These are phyloP conservation scores for Sclerotinia minor DNA, from an alignment of 2,329 filamentous ascomycete genomes.

Conservation along the genomic window DNA sequence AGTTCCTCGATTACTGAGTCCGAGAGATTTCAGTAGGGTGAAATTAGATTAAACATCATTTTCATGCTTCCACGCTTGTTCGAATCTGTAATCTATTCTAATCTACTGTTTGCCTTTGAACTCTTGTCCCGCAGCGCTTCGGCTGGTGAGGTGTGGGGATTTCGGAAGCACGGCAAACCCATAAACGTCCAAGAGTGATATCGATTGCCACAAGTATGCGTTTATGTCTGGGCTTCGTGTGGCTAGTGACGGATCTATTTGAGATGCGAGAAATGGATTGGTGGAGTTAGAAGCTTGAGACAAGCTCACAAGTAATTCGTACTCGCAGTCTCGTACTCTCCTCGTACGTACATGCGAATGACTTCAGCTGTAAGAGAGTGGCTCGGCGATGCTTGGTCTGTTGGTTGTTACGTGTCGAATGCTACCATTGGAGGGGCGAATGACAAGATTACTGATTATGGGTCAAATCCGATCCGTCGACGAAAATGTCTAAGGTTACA, in stretches of 20 bases:
- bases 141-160: constrained; percentile 4
- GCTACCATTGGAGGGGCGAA: not conserved
- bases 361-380: constrained; percentile 9
- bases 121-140: not conserved
- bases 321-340: not conserved
- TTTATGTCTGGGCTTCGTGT: constrained; percentile 4
- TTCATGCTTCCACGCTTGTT: not conserved
- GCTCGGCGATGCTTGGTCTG: constrained; percentile 4
- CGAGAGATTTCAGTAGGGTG: not conserved
- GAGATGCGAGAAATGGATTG: not conserved
- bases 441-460: not conserved
- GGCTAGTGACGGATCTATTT: not conserved
- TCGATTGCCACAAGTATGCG: not conserved
- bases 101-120: not conserved
- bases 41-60: not conserved
- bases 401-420: constrained; percentile 17
- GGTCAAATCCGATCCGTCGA: not conserved
- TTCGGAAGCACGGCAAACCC: constrained; percentile 2
- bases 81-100: not conserved
- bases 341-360: no score
- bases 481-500: no score
- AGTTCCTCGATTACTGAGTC: not conserved
- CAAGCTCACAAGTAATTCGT: no score
- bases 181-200: not conserved
- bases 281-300: not conserved